Evolutionary conservation across 768 basidiomycete species (phyloP).

Genomic region (Amanita thiersii): DNA sequence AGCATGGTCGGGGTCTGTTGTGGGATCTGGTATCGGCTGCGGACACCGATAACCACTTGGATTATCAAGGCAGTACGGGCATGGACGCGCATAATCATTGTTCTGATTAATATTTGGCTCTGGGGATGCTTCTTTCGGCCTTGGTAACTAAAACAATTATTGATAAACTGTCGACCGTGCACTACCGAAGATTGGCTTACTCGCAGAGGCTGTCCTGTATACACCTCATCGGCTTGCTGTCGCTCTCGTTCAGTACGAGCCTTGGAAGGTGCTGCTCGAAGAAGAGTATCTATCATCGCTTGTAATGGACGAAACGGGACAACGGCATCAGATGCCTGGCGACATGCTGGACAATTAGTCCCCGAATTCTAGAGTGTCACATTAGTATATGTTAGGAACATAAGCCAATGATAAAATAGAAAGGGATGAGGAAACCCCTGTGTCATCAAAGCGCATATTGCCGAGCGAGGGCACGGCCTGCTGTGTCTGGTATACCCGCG

Average conservation of each 20-base stretch:
- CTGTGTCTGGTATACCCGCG: too few species aligned
- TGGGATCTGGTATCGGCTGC: slow-evolving; percentile 71
- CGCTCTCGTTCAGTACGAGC: slow-evolving; percentile 63
- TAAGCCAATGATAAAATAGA: too few species aligned
- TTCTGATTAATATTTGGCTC: slow-evolving; percentile 63
- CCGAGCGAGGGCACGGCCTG: too few species aligned
- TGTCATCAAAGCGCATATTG: too few species aligned
- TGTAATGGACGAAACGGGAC: slow-evolving; percentile 70
- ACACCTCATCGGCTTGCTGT: slow-evolving; percentile 77
- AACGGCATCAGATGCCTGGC: slow-evolving; percentile 58
- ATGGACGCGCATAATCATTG: slow-evolving; percentile 64
- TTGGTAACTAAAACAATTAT: slow-evolving; percentile 47
- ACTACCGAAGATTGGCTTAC: slow-evolving; percentile 30
- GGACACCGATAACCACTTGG: slow-evolving; percentile 75
- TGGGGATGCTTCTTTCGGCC: slow-evolving; percentile 68
- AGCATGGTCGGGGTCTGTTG: slow-evolving; percentile 57
- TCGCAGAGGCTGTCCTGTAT: slow-evolving; percentile 53
- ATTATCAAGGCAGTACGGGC: slow-evolving; percentile 73
- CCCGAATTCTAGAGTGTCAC: slow-evolving; percentile 64
- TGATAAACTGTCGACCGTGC: slow-evolving; percentile 6
- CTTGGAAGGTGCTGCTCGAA: slow-evolving; percentile 64
- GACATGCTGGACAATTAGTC: slow-evolving; percentile 77
- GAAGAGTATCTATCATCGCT: slow-evolving; percentile 59
- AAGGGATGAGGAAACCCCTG: too few species aligned
- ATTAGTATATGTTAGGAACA: slow-evolving; percentile 10